Evolutionary conservation across 2,329 filamentous ascomycete genomes (phyloP), one percentile per base, ranked within the genome.

Genomic region (Thielaviopsis euricoi): DNA sequence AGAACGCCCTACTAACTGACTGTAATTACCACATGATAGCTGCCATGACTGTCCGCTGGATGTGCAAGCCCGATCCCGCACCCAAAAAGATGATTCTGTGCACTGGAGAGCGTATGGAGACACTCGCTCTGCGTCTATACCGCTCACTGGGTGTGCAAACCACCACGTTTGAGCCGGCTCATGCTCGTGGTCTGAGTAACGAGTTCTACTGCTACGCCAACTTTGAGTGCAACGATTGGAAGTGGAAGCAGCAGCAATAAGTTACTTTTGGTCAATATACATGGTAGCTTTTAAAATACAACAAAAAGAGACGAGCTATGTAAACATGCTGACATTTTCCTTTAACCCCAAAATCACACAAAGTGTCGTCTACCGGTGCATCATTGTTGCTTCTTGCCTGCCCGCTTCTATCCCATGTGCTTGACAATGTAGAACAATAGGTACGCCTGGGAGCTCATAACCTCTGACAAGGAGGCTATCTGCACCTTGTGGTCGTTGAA

Each of bases 401-500:
- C n/a, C 22, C 50, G 21, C 52, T 50, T 52, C 40, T 59, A 60
- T 50, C 33, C 52, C 49, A 83, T 66, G 22, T 80, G 82, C 61
- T 82, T 75, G 61, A 85, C 81, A 56, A 85, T 83, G 65, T 97
- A 97, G 68, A 96, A 95, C 56, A 97, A 74, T 59, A 97, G 74
- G 69, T 96, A 97, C 0, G 91, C 89, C 68, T 95, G 85, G 15
- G 88, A 87, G 29, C 79, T 80, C 49, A 97, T 76, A 2, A 97
- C 91, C 60, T 96, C 88, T 5, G 86, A 86, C 67, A 93, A 85
- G 52, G 81, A 82, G 1, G 88, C 91, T 58, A 90, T 67, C 61
- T 90, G 87, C 23, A 97, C 91, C 68, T 89, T 89, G 68, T 93
- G 90, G 67, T 97, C 91, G 66, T 97, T 94, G 71, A 96, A 96